phyloP scores from a whole-genome alignment of 1,284 basidiomycete species.

The Thelephora terrestris region DNA sequence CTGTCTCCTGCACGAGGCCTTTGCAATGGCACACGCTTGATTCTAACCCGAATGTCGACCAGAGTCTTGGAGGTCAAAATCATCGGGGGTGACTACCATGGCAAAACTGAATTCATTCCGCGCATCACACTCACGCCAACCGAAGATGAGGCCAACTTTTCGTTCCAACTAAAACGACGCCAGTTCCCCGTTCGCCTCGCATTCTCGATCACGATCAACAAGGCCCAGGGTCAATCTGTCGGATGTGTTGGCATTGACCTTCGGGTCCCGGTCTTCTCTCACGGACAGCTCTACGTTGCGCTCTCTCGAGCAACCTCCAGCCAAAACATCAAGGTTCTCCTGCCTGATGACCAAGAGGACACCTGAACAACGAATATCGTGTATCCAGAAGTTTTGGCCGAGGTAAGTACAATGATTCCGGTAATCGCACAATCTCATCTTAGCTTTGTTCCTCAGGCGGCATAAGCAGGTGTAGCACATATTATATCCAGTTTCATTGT shows the following conservation, averaged over 20 bases:
- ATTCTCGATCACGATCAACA: conserved; percentile 35
- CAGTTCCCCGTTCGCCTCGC: conserved; percentile 32
- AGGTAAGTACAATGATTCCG: neutral
- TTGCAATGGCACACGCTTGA: conserved; percentile 25
- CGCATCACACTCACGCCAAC: conserved; percentile 16
- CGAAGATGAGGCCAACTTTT: conserved; percentile 11
- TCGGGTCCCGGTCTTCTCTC: conserved; percentile 26
- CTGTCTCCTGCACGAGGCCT: conserved; percentile 23
- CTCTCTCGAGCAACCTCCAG: conserved; percentile 24
- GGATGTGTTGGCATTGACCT: conserved; percentile 23
- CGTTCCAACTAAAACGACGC: conserved; percentile 17
- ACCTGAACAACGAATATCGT: conserved; percentile 20
- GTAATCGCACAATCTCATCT: too few relatives aligned
- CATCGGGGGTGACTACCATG: conserved; percentile 17
- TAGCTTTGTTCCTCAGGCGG: too few relatives aligned
- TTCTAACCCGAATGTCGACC: conserved; percentile 9
- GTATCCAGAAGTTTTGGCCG: conserved; percentile 19
- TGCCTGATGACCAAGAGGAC: conserved; percentile 11
- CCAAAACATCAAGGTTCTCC: conserved; percentile 19
- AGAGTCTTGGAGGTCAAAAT: conserved; percentile 17
- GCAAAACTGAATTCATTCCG: conserved; percentile 20
- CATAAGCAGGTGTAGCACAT: too few relatives aligned
- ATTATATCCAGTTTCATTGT: too few relatives aligned
- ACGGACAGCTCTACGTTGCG: conserved; percentile 36
- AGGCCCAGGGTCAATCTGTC: conserved; percentile 33